These are phyloP conservation scores for Fraxinus ornus DNA, from an alignment of 305 asterid species.

Conservation along the genomic window DNA sequence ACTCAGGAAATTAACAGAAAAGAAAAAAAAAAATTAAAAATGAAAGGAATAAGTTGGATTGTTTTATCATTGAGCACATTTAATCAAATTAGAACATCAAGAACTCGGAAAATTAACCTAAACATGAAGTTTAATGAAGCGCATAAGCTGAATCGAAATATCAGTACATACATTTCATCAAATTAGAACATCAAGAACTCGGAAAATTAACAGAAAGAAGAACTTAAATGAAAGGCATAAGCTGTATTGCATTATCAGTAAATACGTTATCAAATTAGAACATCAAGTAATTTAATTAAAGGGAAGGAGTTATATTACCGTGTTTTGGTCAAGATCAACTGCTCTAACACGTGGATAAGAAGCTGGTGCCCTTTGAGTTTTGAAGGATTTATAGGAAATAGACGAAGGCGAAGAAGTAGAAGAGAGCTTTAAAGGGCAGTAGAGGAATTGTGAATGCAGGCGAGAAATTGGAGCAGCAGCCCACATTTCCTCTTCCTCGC, in stretches of 20 bases:
- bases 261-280: not conserved
- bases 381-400: slow-evolving; percentile 30
- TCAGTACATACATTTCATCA: not conserved
- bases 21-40: too few species aligned
- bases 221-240: not conserved
- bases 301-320: slow-evolving; percentile 34
- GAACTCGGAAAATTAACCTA: not conserved
- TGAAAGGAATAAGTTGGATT: not conserved
- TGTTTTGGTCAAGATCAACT: slow-evolving; percentile 84
- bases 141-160: not conserved
- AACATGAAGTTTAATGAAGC: not conserved
- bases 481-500: slow-evolving; percentile 34
- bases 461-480: slow-evolving; percentile 52
- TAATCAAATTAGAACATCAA: not conserved
- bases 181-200: not conserved
- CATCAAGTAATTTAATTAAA: not conserved
- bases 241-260: not conserved
- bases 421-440: slow-evolving; percentile 50
- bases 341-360: slow-evolving; percentile 77
- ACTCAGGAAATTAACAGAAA: not conserved
- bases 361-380: slow-evolving; percentile 30
- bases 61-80: not conserved
- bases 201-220: not conserved
- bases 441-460: slow-evolving; percentile 55
- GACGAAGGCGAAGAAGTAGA: slow-evolving; percentile 28